Conservation (phyloP, 495 filamentous ascomycete species). For the Amorphotheca resinae region DNA sequence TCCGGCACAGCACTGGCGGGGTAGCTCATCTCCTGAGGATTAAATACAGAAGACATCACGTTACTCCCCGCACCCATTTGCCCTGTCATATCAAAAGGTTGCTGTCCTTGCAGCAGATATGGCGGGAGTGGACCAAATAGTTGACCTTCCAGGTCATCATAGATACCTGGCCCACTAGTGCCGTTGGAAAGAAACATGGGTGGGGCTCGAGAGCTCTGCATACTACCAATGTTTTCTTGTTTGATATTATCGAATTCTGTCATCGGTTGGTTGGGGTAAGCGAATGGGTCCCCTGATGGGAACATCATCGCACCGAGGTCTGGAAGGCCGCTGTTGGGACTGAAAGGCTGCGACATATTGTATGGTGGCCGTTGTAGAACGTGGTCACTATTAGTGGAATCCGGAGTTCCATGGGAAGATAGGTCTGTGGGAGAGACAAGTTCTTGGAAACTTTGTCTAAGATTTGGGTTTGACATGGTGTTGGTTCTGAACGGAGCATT, state of each 20-base stretch:
- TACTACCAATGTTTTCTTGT: constrained; percentile 15
- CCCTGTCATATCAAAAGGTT: constrained; percentile 6
- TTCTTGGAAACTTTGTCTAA: constrained; percentile 17
- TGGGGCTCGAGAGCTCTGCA: constrained; percentile 13
- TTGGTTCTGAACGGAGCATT: constrained; percentile 10
- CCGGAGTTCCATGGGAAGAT: constrained; percentile 14
- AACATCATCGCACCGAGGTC: constrained; percentile 86
- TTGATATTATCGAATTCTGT: constrained; percentile 36
- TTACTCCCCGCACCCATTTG: constrained; percentile 3
- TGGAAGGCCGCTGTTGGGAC: constrained; percentile 11
- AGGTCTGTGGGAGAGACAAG: constrained; percentile 14
- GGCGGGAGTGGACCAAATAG: constrained; percentile 41
- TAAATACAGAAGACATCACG: constrained; percentile 12
- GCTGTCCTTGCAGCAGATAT: constrained; percentile 27
- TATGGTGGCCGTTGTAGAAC: constrained; percentile 4
- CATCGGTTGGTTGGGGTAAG: constrained; percentile 77
- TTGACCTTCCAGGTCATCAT: constrained; percentile 41
- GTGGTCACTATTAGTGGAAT: constrained; percentile 9
- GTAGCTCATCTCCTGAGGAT: constrained; percentile 10
- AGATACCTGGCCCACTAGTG: constrained; percentile 8
- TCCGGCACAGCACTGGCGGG: constrained; percentile 10
- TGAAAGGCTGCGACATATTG: constrained; percentile 4
- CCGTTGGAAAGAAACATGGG: constrained; percentile 19
- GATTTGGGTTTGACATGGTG: constrained; percentile 16
- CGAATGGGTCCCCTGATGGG: constrained; percentile 77